Conservation (phyloP, 2,329 filamentous ascomycete genomes). For the Coniochaeta sp. region DNA sequence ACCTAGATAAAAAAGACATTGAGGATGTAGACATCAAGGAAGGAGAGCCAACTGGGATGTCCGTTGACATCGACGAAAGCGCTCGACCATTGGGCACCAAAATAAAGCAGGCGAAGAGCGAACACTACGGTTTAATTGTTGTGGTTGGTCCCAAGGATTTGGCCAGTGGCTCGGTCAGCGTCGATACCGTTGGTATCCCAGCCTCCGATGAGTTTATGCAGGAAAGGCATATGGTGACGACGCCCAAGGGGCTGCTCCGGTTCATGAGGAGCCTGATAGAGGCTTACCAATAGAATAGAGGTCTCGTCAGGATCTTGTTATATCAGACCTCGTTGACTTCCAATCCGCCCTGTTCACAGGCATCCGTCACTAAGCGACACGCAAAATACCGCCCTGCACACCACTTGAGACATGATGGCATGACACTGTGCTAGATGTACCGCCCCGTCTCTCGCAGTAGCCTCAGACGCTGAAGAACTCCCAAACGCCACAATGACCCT, state of each 20-base stretch:
- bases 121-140: constrained; percentile 67
- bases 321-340: neutral
- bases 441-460: too few relatives aligned
- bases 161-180: constrained; percentile 45
- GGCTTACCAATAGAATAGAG: constrained; percentile 31
- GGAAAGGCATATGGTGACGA: constrained; percentile 23
- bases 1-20: constrained; percentile 15
- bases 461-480: neutral
- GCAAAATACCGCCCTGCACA: neutral
- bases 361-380: neutral
- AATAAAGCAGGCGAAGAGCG: constrained; percentile 60
- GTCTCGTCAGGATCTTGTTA: neutral
- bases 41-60: constrained; percentile 49
- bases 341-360: neutral
- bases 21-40: neutral
- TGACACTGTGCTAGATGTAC: neutral
- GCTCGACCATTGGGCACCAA: constrained; percentile 59
- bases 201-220: constrained; percentile 23
- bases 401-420: neutral
- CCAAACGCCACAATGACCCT: neutral
- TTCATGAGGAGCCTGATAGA: constrained; percentile 38
- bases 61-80: constrained; percentile 63
- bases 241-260: constrained; percentile 33
- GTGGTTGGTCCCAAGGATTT: constrained; percentile 64
- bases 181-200: constrained; percentile 29